phyloP scores from a whole-genome alignment of 2,329 filamentous ascomycete species.

The Alternaria brassicae region DNA sequence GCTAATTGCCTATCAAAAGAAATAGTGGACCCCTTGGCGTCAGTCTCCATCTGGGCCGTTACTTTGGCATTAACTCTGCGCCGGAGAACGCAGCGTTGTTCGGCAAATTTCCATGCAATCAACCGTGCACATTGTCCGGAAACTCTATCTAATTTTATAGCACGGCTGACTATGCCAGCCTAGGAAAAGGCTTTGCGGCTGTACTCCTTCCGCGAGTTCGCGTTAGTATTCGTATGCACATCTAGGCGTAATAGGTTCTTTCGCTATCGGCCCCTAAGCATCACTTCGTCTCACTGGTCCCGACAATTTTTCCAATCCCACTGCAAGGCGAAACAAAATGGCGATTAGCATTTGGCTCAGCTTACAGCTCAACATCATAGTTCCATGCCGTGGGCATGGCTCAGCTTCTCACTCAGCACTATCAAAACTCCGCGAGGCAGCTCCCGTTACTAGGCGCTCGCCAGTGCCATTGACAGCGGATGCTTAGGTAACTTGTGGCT shows the following conservation, averaged over 20 bases:
- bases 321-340: slow-evolving; percentile 6
- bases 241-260: slow-evolving; percentile 24
- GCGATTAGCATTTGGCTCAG: slow-evolving; percentile 7
- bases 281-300: slow-evolving; percentile 15
- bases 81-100: slow-evolving; percentile 8
- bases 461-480: slow-evolving; percentile 27
- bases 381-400: slow-evolving; percentile 5
- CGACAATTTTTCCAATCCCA: neutral
- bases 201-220: slow-evolving; percentile 4
- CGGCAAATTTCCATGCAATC: slow-evolving; percentile 15
- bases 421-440: slow-evolving; percentile 12
- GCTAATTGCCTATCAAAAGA: no score
- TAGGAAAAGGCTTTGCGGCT: slow-evolving; percentile 1
- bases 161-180: neutral
- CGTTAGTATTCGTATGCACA: slow-evolving; percentile 14
- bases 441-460: slow-evolving; percentile 27
- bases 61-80: no score
- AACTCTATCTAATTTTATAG: neutral
- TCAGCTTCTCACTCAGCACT: slow-evolving; percentile 5
- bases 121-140: slow-evolving; percentile 3
- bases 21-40: no score
- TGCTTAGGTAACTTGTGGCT: slow-evolving; percentile 26
- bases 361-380: slow-evolving; percentile 7
- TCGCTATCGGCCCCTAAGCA: slow-evolving; percentile 11
- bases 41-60: no score